Conservation (phyloP, 768 basidiomycete species). For the Termitomyces heimii region DNA sequence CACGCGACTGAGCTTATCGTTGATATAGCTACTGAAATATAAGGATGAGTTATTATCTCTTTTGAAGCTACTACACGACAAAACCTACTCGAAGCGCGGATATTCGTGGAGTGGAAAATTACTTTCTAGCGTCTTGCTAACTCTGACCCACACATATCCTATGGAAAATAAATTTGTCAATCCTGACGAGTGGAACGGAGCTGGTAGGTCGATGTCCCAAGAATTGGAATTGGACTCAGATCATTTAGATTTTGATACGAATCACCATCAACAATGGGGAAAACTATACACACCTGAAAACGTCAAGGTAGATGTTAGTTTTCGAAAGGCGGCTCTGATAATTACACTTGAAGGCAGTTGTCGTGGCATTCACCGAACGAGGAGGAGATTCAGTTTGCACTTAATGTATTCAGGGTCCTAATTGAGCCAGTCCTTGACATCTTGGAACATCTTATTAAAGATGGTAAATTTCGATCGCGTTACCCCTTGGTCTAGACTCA, state of each 20-base stretch:
- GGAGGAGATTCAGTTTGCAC: constrained; percentile 69
- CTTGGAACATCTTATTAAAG: constrained; percentile 52
- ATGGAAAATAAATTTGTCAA: constrained; percentile 80
- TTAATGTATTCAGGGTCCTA: constrained; percentile 62
- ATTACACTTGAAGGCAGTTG: constrained; percentile 31
- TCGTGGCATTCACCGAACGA: constrained; percentile 73
- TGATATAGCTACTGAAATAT: constrained; percentile 55
- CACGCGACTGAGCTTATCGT: constrained; percentile 2
- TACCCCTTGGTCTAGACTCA: background rate
- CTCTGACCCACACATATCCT: constrained; percentile 77
- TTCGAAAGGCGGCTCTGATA: background rate
- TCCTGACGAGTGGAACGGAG: constrained; percentile 64
- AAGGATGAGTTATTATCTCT: constrained; percentile 55
- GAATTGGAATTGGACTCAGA: background rate
- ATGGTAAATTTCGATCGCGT: constrained; percentile 28
- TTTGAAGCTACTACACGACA: constrained; percentile 58
- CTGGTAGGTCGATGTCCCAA: constrained; percentile 37
- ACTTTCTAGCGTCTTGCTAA: constrained; percentile 63
- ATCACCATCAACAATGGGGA: constrained; percentile 77
- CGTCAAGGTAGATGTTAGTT: constrained; percentile 45
- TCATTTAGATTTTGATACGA: constrained; percentile 54
- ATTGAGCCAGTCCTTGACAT: constrained; percentile 55
- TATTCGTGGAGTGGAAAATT: constrained; percentile 80
- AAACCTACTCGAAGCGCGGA: constrained; percentile 74
- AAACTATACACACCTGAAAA: constrained; percentile 67